These are phyloP conservation scores for Chrysoporthe puriensis DNA, from an alignment of 2,329 filamentous ascomycete genomes.

Conservation along the genomic window DNA sequence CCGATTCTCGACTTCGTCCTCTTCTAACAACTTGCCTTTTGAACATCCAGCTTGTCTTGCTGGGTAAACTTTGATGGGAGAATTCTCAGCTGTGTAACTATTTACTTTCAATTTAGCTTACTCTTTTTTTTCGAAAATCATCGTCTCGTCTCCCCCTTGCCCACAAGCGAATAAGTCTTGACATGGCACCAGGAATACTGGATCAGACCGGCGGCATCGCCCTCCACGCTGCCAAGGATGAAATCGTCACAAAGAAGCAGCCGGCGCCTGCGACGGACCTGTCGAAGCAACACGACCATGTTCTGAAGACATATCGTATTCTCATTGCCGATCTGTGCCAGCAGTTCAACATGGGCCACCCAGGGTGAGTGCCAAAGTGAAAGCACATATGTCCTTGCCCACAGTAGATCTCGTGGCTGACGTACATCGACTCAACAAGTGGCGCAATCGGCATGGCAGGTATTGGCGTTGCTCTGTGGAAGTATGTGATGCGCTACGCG, in stretches of 20 bases:
- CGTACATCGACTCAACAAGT: slow-evolving; percentile 4
- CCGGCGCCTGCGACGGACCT: background rate
- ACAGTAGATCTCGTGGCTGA: background rate
- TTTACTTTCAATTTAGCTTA: background rate
- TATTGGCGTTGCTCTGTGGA: slow-evolving; percentile 52
- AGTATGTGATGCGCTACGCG: slow-evolving; percentile 62
- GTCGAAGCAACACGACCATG: slow-evolving; percentile 43
- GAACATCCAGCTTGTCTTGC: background rate
- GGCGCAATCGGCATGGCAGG: slow-evolving; percentile 43
- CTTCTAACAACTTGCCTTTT: background rate
- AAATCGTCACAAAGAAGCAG: slow-evolving; percentile 21
- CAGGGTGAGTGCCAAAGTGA: slow-evolving; percentile 52
- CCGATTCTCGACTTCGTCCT: background rate
- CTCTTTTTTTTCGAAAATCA: background rate
- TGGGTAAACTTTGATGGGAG: background rate
- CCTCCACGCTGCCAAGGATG: slow-evolving; percentile 15
- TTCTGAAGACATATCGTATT: slow-evolving; percentile 63
- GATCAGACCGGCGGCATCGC: slow-evolving; percentile 8
- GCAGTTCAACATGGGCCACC: slow-evolving; percentile 71
- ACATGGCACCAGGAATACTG: slow-evolving; percentile 18
- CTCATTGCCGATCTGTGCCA: slow-evolving; percentile 71
- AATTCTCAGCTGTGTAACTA: background rate
- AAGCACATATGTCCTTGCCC: background rate
- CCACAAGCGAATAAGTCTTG: background rate
- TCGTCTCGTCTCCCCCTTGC: background rate